Percentiles rank a stretch among this genome's conserved stretches.
These are phyloP conservation scores for Salix dunnii DNA, from an alignment of 345 rosid species.

Conservation along the genomic window DNA sequence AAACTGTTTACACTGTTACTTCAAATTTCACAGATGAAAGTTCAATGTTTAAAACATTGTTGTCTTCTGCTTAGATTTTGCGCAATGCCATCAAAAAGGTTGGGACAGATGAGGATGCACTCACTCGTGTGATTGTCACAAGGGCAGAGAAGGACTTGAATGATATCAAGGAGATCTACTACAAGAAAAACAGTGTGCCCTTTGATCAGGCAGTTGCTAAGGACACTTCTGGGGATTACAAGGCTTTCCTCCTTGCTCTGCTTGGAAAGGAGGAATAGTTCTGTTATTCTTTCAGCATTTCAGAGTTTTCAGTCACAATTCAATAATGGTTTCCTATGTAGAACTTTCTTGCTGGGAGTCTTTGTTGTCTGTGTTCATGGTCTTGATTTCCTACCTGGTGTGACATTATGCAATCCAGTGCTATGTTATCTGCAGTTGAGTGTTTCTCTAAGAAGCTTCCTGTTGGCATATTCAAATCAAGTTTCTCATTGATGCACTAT, in stretches of 20 bases:
- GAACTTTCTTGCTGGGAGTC: not conserved
- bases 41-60: not conserved
- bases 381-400: not conserved
- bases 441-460: not conserved
- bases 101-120: constrained; percentile 49
- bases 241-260: constrained; percentile 50
- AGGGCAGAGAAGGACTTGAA: constrained; percentile 62
- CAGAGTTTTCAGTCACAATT: not conserved
- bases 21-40: not conserved
- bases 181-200: constrained; percentile 51
- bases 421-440: not conserved
- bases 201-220: constrained; percentile 52
- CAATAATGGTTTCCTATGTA: not conserved
- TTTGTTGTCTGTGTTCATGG: not conserved
- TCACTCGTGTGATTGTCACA: constrained; percentile 45
- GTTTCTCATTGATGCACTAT: no score
- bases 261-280: constrained; percentile 41
- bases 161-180: constrained; percentile 49
- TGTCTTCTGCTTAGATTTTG: constrained; percentile 28
- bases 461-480: not conserved
- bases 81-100: constrained; percentile 32
- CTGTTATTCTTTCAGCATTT: not conserved
- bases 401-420: not conserved
- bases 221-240: constrained; percentile 56
- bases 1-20: not conserved